These are phyloP conservation scores for Trichoderma sp. DNA, from an alignment of 2,329 filamentous ascomycete species.

Conservation along the genomic window DNA sequence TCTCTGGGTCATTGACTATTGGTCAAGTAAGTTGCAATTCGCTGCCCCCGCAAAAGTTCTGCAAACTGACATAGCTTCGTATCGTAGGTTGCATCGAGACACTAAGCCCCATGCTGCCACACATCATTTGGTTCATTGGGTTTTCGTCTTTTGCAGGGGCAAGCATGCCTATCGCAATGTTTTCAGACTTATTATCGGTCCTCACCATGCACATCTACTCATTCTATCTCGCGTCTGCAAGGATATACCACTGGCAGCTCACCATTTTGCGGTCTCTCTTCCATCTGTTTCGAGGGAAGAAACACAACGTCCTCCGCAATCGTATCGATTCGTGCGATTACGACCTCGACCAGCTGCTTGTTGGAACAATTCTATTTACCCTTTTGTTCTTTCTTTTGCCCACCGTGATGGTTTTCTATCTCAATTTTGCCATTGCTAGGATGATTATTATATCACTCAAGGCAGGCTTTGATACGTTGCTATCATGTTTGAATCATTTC, in stretches of 20 bases:
- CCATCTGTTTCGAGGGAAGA: constrained; percentile 96
- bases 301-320: constrained; percentile 93
- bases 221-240: constrained; percentile 93
- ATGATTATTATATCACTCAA: constrained; percentile 96
- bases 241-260: constrained; percentile 98
- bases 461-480: constrained; percentile 81
- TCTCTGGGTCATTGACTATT: constrained; percentile 97
- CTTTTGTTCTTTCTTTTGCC: constrained; percentile 91
- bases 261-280: constrained; percentile 97
- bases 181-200: constrained; percentile 88
- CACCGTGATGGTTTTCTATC: constrained; percentile 93
- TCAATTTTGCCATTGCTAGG: constrained; percentile 89
- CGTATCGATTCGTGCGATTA: constrained; percentile 99
- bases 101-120: constrained; percentile 76
- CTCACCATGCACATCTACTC: constrained; percentile 96
- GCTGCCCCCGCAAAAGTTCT: not conserved
- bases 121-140: constrained; percentile 87
- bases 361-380: constrained; percentile 95
- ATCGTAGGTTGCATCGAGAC: constrained; percentile 68
- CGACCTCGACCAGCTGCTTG: constrained; percentile 90
- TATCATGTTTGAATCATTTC: constrained; percentile 96
- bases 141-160: constrained; percentile 94
- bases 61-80: constrained; percentile 26
- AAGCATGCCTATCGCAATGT: constrained; percentile 93
- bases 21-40: constrained; percentile 66